phyloP scores from a whole-genome alignment of 2,329 filamentous ascomycete genomes.

The Scopulariopsis brevicaulis region DNA sequence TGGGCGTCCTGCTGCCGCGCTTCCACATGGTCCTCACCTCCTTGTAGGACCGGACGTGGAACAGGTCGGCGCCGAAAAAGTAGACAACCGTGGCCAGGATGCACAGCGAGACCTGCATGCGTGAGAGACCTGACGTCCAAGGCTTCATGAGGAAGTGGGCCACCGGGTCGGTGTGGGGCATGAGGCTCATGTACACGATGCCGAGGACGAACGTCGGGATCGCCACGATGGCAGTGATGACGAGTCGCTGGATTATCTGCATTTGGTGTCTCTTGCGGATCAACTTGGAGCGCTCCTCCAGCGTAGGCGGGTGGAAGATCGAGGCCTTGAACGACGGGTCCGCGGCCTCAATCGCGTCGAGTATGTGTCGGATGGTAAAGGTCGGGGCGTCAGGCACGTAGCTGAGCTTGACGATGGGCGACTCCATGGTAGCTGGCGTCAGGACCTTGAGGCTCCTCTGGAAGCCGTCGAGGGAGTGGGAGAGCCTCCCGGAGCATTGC shows the following conservation, averaged over 20 bases:
- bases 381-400: constrained; percentile 58
- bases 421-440: constrained; percentile 40
- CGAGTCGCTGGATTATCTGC: constrained; percentile 56
- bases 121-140: constrained; percentile 61
- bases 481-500: constrained; percentile 53
- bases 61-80: constrained; percentile 75
- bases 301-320: constrained; percentile 68
- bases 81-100: constrained; percentile 78
- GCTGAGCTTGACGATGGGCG: constrained; percentile 57
- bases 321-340: constrained; percentile 56
- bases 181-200: constrained; percentile 81
- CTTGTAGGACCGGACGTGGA: constrained; percentile 69
- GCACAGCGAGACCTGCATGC: constrained; percentile 70
- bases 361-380: constrained; percentile 67
- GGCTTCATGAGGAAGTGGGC: constrained; percentile 59
- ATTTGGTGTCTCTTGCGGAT: constrained; percentile 62
- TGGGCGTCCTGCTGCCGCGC: constrained; percentile 57
- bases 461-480: constrained; percentile 40
- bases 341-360: constrained; percentile 52
- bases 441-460: constrained; percentile 38
- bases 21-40: constrained; percentile 73
- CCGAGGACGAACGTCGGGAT: constrained; percentile 82
- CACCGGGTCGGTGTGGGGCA: constrained; percentile 44
- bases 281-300: constrained; percentile 68
- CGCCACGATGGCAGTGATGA: constrained; percentile 56